phyloP scores from a whole-genome alignment of 2,329 filamentous ascomycete genomes.

The Colletotrichum tropicicola region DNA sequence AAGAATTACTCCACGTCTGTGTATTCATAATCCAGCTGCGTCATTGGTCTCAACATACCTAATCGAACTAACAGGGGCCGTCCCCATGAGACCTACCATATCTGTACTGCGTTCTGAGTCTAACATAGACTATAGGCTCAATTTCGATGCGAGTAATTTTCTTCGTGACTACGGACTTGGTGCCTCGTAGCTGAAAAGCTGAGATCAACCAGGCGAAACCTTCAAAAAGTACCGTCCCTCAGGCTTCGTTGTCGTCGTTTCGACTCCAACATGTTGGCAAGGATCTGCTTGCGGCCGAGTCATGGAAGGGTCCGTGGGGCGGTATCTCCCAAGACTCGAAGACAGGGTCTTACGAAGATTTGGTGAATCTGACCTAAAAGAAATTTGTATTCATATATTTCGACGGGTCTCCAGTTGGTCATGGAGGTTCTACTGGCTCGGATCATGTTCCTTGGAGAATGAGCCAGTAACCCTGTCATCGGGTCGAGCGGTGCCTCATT shows the following conservation, averaged over 20 bases:
- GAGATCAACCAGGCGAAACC: neutral
- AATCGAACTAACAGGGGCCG: too few species aligned
- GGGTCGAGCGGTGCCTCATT: too few species aligned
- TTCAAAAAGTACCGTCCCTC: neutral
- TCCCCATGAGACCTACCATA: too few species aligned
- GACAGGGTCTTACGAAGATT: neutral
- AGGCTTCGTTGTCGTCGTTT: neutral
- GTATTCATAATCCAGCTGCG: too few species aligned
- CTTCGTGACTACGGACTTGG: too few species aligned
- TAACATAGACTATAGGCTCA: too few species aligned
- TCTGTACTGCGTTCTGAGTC: too few species aligned
- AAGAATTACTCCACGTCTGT: too few species aligned
- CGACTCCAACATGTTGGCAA: neutral
- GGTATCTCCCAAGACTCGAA: neutral
- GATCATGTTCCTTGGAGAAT: neutral
- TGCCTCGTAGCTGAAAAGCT: too few species aligned
- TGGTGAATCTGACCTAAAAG: neutral
- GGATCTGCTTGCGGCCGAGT: neutral
- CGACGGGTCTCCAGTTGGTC: neutral
- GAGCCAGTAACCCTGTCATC: too few species aligned
- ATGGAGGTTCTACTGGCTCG: neutral
- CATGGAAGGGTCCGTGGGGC: neutral
- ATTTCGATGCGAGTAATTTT: too few species aligned
- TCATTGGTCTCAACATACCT: too few species aligned
- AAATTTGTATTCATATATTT: neutral